These are phyloP conservation scores for Baorangia bicolor DNA, from an alignment of 768 basidiomycete genomes.

Conservation along the genomic window DNA sequence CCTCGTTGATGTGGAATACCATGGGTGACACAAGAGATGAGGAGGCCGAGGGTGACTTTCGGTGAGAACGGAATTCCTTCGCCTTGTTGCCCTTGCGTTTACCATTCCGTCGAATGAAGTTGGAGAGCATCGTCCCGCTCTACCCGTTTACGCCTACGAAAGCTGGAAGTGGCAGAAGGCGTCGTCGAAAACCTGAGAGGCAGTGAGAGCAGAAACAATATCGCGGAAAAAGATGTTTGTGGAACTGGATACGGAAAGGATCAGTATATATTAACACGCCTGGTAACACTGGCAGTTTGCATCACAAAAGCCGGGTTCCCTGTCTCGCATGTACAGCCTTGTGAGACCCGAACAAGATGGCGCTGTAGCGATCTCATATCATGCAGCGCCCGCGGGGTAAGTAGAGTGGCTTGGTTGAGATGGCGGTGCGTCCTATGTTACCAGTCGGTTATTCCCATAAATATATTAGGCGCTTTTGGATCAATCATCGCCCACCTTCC, in stretches of 20 bases:
- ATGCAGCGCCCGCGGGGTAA: not conserved
- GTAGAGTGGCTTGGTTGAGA: not conserved
- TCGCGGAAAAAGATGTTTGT: not conserved
- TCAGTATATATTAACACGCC: slow-evolving; percentile 17
- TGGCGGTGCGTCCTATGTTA: not conserved
- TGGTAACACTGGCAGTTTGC: slow-evolving; percentile 20
- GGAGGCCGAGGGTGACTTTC: slow-evolving; percentile 6
- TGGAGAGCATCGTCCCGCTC: slow-evolving; percentile 23
- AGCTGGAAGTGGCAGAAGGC: not conserved
- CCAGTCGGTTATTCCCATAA: no score
- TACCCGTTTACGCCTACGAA: not conserved
- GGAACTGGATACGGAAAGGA: not conserved
- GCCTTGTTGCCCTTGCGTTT: slow-evolving; percentile 30
- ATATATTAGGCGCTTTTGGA: no score
- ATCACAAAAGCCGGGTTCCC: slow-evolving; percentile 15
- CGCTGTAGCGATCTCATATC: not conserved
- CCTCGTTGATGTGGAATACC: slow-evolving; percentile 27
- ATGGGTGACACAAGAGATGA: slow-evolving; percentile 11
- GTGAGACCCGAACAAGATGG: not conserved
- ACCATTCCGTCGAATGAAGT: slow-evolving; percentile 28
- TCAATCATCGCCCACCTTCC: not conserved
- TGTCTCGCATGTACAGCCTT: slow-evolving; percentile 14
- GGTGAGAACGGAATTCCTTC: not conserved
- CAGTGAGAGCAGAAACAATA: not conserved
- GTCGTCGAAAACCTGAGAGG: not conserved